A percentile compares a stretch with the other conserved stretches of the same genome.
Evolutionary conservation across 768 basidiomycete genomes (phyloP).

Genomic region (Steccherinum ochraceum): DNA sequence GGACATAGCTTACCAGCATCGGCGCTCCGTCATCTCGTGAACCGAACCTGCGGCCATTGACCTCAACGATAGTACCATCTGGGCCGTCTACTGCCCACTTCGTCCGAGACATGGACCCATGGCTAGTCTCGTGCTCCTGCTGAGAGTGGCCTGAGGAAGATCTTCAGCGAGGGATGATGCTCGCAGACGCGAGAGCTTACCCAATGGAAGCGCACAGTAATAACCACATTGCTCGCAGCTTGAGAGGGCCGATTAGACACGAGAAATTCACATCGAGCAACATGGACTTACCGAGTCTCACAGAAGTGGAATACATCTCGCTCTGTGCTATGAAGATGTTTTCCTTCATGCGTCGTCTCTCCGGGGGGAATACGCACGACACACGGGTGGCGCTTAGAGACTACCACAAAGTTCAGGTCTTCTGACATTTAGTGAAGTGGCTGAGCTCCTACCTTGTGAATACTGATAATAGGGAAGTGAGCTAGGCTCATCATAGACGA

Average conservation of each 20-base stretch:
- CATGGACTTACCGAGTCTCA: slow-evolving; percentile 32
- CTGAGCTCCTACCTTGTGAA: slow-evolving; percentile 37
- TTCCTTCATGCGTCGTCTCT: slow-evolving; percentile 35
- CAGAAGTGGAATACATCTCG: slow-evolving; percentile 47
- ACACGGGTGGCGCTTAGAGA: slow-evolving; percentile 45
- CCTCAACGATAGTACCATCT: slow-evolving; percentile 42
- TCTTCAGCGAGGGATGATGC: background rate
- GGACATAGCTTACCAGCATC: slow-evolving; percentile 31
- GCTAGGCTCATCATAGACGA: background rate
- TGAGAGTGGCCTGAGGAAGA: slow-evolving; percentile 45
- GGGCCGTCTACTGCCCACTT: slow-evolving; percentile 52
- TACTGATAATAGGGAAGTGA: slow-evolving; percentile 33
- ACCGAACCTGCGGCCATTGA: slow-evolving; percentile 50
- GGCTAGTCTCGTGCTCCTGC: slow-evolving; percentile 54
- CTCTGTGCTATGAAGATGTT: slow-evolving; percentile 43
- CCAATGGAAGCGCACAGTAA: slow-evolving; percentile 50
- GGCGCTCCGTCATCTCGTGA: slow-evolving; percentile 52
- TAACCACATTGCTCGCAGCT: slow-evolving; percentile 55
- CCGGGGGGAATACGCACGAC: slow-evolving; percentile 39
- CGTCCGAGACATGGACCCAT: slow-evolving; percentile 57
- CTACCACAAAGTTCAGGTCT: slow-evolving; percentile 20
- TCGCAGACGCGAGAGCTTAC: slow-evolving; percentile 31
- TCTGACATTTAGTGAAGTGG: no score
- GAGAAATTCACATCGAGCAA: background rate
- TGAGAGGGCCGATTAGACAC: background rate